phyloP scores from a whole-genome alignment of 257 asterid genomes.

The Henckelia pumila region DNA sequence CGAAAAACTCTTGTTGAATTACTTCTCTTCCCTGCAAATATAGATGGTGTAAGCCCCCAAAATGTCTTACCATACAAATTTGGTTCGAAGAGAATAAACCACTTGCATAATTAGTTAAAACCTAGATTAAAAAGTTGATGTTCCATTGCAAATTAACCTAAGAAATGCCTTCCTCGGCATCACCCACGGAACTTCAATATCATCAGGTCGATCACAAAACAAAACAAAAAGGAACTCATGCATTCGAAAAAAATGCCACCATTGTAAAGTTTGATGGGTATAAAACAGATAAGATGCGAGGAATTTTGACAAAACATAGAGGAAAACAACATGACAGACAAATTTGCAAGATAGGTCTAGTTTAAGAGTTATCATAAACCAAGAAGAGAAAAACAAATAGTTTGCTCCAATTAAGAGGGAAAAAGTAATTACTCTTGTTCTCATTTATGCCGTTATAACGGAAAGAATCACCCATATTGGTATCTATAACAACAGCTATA shows the following conservation, averaged over 20 bases:
- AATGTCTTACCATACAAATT: conserved; percentile 1
- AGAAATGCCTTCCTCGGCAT: not conserved
- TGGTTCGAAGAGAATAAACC: not conserved
- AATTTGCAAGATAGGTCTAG: not conserved
- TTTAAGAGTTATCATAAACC: not conserved
- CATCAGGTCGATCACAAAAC: not conserved
- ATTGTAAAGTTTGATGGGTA: not conserved
- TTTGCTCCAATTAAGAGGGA: conserved; percentile 21
- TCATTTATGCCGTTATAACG: conserved; percentile 45
- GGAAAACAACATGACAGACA: not conserved
- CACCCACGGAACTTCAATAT: not conserved
- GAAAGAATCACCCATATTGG: conserved; percentile 49
- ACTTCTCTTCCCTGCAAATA: conserved; percentile 67
- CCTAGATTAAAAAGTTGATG: not conserved
- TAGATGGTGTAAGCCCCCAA: conserved; percentile 4
- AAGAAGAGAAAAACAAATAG: not conserved
- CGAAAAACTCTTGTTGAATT: conserved; percentile 66
- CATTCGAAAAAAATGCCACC: not conserved
- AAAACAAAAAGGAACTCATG: not conserved
- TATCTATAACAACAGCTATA: conserved; percentile 61
- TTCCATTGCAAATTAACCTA: not conserved
- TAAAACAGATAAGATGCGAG: not conserved
- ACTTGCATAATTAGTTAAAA: not conserved
- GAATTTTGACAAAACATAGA: not conserved
- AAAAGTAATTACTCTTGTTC: conserved; percentile 49